Evolutionary conservation across 768 basidiomycete species (phyloP), one percentile per base, ranked within the genome.

Genomic region (Erythrobasidium yunnanense): DNA sequence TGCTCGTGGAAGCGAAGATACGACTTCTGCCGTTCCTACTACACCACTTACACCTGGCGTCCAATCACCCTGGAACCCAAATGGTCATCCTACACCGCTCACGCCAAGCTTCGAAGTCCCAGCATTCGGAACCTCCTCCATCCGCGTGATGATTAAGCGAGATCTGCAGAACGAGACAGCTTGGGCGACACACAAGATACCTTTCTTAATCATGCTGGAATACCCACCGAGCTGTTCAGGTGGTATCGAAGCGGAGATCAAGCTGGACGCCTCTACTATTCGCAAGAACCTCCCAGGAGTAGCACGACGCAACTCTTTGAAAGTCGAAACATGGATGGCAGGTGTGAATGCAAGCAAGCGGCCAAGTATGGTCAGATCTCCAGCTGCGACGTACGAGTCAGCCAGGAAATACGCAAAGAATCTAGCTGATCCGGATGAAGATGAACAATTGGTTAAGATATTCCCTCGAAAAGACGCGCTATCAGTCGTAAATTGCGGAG

Each of bases 61-160:
- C 22, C 29, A 32, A 38, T 25, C 54, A 55, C 29, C 50, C 15
- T 22, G 20, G 29, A 52, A 8, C 8, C 20, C 50, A 15, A 15
- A 15, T 52, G 15, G 17, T n/a, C 23, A 7, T 33, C 46, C 47
- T 50, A n/a, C 60, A 5, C 60, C 60, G 27, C 45, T 47, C 29
- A 5, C 56, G 2, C 56, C 56, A 20, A 6, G 20, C 32, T 45
- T 63, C 8, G 29, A 63, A n/a, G 49, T 30, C 20, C 18, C 60
- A 51, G 60, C 30, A 30, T 63, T 30, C 25, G 60, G 60, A n/a
- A 51, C 45, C 2, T 63, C 60, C 20, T 49, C 45, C 18, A 63
- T 63, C n/a, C 47, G 60, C 17, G 32, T 63, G 13, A 63, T 63
- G 60, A 30, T 63, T 2, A 63, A 63, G 32, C 45, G 60, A 1